Evolutionary conservation across 2,329 filamentous ascomycete genomes (phyloP).

Genomic region (Alternaria dauci): DNA sequence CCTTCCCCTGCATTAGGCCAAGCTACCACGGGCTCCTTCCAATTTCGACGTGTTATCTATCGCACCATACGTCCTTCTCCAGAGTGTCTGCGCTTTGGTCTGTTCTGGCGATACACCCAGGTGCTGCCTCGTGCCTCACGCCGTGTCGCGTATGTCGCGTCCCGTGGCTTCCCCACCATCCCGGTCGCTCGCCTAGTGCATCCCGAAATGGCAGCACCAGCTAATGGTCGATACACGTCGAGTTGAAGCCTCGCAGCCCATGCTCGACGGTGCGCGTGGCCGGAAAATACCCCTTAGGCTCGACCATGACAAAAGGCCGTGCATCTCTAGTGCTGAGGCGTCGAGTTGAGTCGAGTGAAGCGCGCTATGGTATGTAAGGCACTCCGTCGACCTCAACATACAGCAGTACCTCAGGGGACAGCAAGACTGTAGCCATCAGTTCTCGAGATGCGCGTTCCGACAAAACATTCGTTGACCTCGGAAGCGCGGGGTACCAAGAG

Average conservation of each 20-base stretch:
- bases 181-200: slow-evolving; percentile 14
- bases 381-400: background rate
- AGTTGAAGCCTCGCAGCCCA: background rate
- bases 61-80: too few relatives aligned
- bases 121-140: background rate
- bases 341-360: background rate
- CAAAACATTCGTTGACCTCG: slow-evolving; percentile 1
- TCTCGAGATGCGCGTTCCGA: background rate
- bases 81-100: background rate
- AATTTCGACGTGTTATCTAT: background rate
- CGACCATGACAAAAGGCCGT: background rate
- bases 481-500: slow-evolving; percentile 9
- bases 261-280: background rate
- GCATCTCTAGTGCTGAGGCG: background rate
- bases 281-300: background rate
- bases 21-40: background rate
- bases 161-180: slow-evolving; percentile 19
- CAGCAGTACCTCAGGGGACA: slow-evolving; percentile 1
- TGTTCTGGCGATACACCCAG: background rate
- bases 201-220: slow-evolving; percentile 4
- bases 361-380: background rate
- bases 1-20: slow-evolving; percentile 17
- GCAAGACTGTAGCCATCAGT: background rate
- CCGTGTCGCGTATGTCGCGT: slow-evolving; percentile 16
- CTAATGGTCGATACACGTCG: background rate